phyloP scores from a whole-genome alignment of 2,329 filamentous ascomycete species.

The Cladosporium sp. region DNA sequence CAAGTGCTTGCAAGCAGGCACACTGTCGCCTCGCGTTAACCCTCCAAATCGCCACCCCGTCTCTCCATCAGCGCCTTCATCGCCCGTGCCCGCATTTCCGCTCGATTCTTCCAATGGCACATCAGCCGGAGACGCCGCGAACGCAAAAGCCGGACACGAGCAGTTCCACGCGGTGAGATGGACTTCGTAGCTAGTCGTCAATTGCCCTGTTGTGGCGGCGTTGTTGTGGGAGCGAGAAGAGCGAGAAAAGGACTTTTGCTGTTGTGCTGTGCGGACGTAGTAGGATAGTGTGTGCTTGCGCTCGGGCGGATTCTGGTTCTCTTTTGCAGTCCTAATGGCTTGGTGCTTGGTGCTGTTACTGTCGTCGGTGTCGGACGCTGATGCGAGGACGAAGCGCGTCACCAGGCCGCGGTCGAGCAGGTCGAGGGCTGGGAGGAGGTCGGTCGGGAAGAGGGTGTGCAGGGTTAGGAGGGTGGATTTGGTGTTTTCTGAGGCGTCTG shows the following conservation, averaged over 20 bases:
- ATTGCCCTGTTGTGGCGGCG: background rate
- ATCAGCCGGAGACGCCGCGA: conserved; percentile 62
- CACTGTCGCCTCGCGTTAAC: conserved; percentile 45
- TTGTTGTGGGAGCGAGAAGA: background rate
- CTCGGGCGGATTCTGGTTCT: background rate
- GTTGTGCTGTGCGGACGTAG: conserved; percentile 64
- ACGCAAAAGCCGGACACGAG: conserved; percentile 80
- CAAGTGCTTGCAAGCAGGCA: conserved; percentile 79
- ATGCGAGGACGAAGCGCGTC: conserved; percentile 47
- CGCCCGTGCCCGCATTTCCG: background rate
- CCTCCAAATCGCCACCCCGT: conserved; percentile 50
- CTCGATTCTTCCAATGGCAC: background rate
- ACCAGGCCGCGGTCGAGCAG: conserved; percentile 79
- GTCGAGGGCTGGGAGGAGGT: conserved; percentile 82
- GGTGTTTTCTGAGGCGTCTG: conserved; percentile 28
- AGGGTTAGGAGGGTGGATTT: conserved; percentile 68
- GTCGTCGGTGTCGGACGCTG: background rate
- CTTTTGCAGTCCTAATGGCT: no score
- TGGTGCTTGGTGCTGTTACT: background rate
- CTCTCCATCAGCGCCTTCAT: background rate
- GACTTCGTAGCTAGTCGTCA: conserved; percentile 70
- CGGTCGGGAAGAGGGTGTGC: conserved; percentile 80
- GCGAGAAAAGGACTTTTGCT: conserved; percentile 28
- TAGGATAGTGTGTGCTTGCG: conserved; percentile 42
- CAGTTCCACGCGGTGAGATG: conserved; percentile 80